Evolutionary conservation across 2,329 filamentous ascomycete genomes (phyloP).

Genomic region (Penicillium sp.): DNA sequence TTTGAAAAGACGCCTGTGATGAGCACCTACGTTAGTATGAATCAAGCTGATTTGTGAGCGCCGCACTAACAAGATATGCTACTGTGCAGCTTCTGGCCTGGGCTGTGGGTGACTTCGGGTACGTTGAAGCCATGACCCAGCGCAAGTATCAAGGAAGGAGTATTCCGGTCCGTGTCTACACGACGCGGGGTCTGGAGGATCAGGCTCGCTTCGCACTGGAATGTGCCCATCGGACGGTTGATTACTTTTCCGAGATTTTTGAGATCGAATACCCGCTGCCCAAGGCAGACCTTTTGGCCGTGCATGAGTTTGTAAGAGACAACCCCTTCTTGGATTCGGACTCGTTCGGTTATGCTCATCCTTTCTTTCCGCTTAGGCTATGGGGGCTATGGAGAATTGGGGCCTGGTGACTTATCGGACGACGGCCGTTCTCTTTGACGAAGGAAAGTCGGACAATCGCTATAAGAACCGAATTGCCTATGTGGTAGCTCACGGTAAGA

Average conservation of each 20-base stretch:
- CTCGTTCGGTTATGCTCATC: slow-evolving; percentile 34
- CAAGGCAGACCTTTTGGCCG: slow-evolving; percentile 85
- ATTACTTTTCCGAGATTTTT: slow-evolving; percentile 94
- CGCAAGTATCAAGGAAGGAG: slow-evolving; percentile 87
- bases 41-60: slow-evolving; percentile 27
- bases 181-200: slow-evolving; percentile 87
- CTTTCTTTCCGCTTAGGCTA: slow-evolving; percentile 39
- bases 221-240: slow-evolving; percentile 88
- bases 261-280: slow-evolving; percentile 89
- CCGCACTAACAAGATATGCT: slow-evolving; percentile 46
- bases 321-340: neutral
- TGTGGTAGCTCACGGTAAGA: slow-evolving; percentile 78
- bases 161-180: slow-evolving; percentile 92
- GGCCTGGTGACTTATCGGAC: slow-evolving; percentile 94
- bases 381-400: slow-evolving; percentile 93
- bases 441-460: slow-evolving; percentile 81
- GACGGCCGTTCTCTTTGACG: slow-evolving; percentile 93
- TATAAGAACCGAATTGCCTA: slow-evolving; percentile 96
- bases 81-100: slow-evolving; percentile 73
- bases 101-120: slow-evolving; percentile 96
- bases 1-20: slow-evolving; percentile 86
- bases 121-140: slow-evolving; percentile 86
- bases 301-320: slow-evolving; percentile 83
- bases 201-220: slow-evolving; percentile 87
- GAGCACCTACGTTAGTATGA: slow-evolving; percentile 68